Percentiles rank a stretch among this genome's conserved stretches.
These are phyloP conservation scores for Microascus cirrosus DNA, from an alignment of 2,329 filamentous ascomycete species.

Conservation along the genomic window DNA sequence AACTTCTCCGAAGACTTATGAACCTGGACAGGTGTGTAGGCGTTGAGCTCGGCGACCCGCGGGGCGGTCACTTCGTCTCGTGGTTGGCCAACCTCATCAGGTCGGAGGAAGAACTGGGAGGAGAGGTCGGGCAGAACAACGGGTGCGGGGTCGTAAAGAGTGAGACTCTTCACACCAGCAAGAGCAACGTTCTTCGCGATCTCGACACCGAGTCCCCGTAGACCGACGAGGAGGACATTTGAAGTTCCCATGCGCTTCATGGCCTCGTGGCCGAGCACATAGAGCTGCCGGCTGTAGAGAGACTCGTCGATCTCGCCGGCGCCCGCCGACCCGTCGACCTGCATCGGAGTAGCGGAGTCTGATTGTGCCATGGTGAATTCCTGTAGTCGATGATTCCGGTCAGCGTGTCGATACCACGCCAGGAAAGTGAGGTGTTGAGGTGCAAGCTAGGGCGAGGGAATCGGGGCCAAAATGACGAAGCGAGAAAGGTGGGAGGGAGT, in stretches of 20 bases:
- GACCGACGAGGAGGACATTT: constrained; percentile 81
- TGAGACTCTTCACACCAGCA: constrained; percentile 94
- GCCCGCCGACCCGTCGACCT: constrained; percentile 42
- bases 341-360: constrained; percentile 53
- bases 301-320: constrained; percentile 59
- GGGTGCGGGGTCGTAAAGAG: constrained; percentile 80
- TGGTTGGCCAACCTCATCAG: constrained; percentile 82
- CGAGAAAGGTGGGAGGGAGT: not conserved
- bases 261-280: constrained; percentile 63
- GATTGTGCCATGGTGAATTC: constrained; percentile 43
- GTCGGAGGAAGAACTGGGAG: constrained; percentile 90
- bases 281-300: constrained; percentile 64
- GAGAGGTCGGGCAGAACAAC: constrained; percentile 82
- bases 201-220: constrained; percentile 92
- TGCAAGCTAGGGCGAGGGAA: not conserved
- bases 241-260: constrained; percentile 99
- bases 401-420: not conserved
- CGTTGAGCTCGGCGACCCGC: constrained; percentile 86
- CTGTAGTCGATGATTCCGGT: constrained; percentile 18
- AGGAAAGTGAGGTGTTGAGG: not conserved
- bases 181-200: constrained; percentile 98
- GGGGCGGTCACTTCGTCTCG: constrained; percentile 80
- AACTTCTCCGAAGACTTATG: constrained; percentile 47
- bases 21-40: constrained; percentile 83
- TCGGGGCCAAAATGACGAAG: not conserved